Base-by-base conservation (phyloP, 768 basidiomycete genomes). In the Termitomyces sp. region DNA sequence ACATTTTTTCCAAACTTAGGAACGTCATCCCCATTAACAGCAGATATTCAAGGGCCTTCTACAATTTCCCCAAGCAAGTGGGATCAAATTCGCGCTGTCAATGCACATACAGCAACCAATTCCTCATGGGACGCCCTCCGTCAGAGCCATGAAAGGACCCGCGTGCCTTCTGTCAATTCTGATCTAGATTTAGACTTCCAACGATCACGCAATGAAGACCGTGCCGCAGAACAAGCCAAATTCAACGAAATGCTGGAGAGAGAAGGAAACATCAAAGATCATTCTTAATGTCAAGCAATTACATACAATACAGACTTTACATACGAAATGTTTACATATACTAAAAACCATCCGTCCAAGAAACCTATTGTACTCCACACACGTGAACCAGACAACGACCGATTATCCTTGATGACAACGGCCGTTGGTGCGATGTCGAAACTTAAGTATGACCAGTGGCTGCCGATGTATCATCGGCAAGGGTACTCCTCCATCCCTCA, bases 41-140 rank as follows among this genome's bases (percentile, higher is more conserved):
- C 62, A 21, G 60, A 54, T 43, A 48, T 10, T 52, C 17, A 21
- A 14, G 53, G 58, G 23, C 19, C 64, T 39, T 54, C 34, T 55
- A 4, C 12, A 3, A 40, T 34, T 63, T 55, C 66, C 49, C 57
- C 56, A 37, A 79, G 70, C 51, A 80, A 74, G 58, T 90, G 88
- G 88, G 85, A 87, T 34, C 78, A 84, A 59, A 84, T 90, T 46
- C 82, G 87, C 53, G 72, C 73, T 43, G 79, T 72, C 32, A 85
- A 85, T 57, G 60, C 66, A 46, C 72, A 71, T 16, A 68, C 72
- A 19, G 71, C 68, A 30, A 56, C 69, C 16, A 74, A 68, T 37
- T 88, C 88, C 19, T 75, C 85, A 3, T 89, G 88, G 88, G 88
- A 89, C 62, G 67, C 71, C 25, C 73, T 90, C 21, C 82, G 88